phyloP scores from a whole-genome alignment of 306 rosid genomes.

The Styphnolobium japonicum region DNA sequence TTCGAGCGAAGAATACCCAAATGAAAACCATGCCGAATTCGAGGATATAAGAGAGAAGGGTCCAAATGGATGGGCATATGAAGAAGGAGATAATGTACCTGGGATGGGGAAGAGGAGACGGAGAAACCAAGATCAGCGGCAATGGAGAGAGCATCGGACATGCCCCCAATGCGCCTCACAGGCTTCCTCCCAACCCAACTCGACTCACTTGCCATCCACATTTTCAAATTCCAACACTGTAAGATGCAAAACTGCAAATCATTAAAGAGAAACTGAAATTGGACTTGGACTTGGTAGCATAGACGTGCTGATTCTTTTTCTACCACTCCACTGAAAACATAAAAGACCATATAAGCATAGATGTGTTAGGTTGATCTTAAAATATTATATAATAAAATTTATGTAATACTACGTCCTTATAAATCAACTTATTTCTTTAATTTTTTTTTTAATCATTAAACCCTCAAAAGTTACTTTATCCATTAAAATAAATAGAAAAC shows the following conservation, averaged over 20 bases:
- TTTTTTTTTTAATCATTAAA: no score
- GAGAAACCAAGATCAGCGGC: constrained; percentile 91
- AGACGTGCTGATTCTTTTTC: no score
- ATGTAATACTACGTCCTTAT: no score
- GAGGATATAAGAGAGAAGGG: neutral
- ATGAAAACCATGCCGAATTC: neutral
- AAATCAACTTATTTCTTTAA: no score
- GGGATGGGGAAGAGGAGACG: constrained; percentile 57
- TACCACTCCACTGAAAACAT: no score
- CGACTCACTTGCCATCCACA: constrained; percentile 67
- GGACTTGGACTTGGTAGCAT: no score
- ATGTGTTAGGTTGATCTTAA: no score
- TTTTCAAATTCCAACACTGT: constrained; percentile 16
- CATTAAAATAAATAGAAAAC: no score
- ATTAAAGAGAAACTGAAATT: neutral
- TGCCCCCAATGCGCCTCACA: constrained; percentile 79
- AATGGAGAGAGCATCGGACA: constrained; percentile 84
- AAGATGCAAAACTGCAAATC: neutral
- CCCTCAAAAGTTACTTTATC: no score
- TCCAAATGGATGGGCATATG: neutral
- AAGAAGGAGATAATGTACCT: constrained; percentile 33
- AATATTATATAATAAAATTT: no score
- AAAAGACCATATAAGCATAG: no score
- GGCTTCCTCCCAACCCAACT: constrained; percentile 93
- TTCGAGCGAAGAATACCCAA: neutral